A percentile compares a stretch with the other conserved stretches of the same genome.
These are phyloP conservation scores for Chlamydomonas applanata DNA, from an alignment of 139 green algal species.

Conservation along the genomic window DNA sequence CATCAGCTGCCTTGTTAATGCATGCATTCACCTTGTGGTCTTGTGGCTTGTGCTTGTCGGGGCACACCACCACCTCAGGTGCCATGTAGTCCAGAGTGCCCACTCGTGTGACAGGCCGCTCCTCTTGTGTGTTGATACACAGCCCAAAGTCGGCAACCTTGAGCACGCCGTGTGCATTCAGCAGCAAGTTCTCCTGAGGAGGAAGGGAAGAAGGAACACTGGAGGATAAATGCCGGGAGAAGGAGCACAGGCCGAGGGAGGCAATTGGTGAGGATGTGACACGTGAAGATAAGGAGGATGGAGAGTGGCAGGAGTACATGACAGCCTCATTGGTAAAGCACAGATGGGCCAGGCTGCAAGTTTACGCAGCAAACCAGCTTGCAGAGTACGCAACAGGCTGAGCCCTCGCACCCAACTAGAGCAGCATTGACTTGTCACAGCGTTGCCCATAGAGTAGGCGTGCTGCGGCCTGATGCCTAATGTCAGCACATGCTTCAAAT, in stretches of 20 bases:
- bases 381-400: too few species aligned
- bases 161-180: conserved; percentile 45
- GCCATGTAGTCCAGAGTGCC: conserved; percentile 54
- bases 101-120: conserved; percentile 55
- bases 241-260: too few species aligned
- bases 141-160: conserved; percentile 45
- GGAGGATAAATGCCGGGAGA: too few species aligned
- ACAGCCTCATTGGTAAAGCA: background rate
- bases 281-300: background rate
- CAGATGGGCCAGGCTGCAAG: too few species aligned
- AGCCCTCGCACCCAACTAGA: too few species aligned
- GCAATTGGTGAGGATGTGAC: too few species aligned
- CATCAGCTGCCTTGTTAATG: too few species aligned
- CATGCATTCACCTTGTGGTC: conserved; percentile 28
- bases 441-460: too few species aligned
- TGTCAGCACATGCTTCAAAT: too few species aligned
- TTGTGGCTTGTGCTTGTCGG: conserved; percentile 32
- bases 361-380: too few species aligned
- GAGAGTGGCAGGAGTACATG: background rate
- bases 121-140: conserved; percentile 35
- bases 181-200: conserved; percentile 33
- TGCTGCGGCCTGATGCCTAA: too few species aligned
- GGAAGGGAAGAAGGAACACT: background rate
- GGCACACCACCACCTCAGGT: conserved; percentile 40
- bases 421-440: too few species aligned